These are phyloP conservation scores for Mortierella sp. DNA, from an alignment of 371 early-diverging fungal genomes.

Conservation along the genomic window DNA sequence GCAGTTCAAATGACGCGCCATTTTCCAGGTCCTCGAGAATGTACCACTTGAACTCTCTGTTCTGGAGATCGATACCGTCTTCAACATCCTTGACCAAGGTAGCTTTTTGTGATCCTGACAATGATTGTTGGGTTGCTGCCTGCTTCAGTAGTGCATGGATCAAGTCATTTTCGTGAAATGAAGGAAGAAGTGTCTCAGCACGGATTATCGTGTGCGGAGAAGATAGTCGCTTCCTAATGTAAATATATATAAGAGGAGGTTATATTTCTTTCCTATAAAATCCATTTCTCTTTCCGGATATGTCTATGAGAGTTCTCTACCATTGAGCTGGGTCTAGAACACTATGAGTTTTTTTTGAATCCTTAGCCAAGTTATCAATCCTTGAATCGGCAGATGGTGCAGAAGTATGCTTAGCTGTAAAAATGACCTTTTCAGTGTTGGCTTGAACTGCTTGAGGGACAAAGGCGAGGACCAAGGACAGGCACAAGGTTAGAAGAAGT, in stretches of 20 bases:
- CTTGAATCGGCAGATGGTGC: background rate
- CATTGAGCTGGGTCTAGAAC: slow-evolving; percentile 20
- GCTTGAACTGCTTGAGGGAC: slow-evolving; percentile 6
- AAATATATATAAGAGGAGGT: background rate
- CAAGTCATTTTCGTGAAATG: slow-evolving; percentile 23
- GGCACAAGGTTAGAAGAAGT: background rate
- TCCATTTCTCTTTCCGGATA: background rate
- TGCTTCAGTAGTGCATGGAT: slow-evolving; percentile 4
- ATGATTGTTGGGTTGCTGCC: background rate
- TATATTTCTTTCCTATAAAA: background rate
- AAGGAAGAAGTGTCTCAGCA: slow-evolving; percentile 25
- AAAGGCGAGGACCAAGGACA: background rate
- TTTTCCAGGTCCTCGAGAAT: slow-evolving; percentile 26
- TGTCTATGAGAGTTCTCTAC: background rate
- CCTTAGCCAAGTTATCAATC: background rate
- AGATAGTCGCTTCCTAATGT: slow-evolving; percentile 26
- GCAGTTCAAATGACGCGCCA: slow-evolving; percentile 35
- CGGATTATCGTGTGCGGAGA: slow-evolving; percentile 40
- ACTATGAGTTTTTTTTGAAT: background rate
- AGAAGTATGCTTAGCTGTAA: slow-evolving; percentile 21
- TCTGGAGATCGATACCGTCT: slow-evolving; percentile 16
- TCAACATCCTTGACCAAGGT: slow-evolving; percentile 4
- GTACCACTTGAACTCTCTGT: slow-evolving; percentile 43
- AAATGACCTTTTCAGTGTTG: slow-evolving; percentile 50
- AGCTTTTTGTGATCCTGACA: background rate